A percentile compares a stretch with the other conserved stretches of the same genome.
phyloP scores from a whole-genome alignment of 1,284 basidiomycete species.

The Inonotus obliquus region DNA sequence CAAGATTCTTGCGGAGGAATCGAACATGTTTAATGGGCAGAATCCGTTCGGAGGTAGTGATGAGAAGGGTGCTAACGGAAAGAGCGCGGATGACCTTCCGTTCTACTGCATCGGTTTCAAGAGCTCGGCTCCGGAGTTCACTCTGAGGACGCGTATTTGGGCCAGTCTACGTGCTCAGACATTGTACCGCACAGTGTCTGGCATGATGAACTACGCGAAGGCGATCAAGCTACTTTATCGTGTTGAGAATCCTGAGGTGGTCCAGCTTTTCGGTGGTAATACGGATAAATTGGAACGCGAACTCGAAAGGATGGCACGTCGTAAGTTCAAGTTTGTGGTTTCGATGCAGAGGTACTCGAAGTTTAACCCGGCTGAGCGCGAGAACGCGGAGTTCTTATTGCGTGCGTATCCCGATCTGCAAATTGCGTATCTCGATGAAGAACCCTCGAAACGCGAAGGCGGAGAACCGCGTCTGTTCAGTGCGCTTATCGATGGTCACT shows the following conservation, averaged over 20 bases:
- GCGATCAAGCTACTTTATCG: constrained; percentile 99
- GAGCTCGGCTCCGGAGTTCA: constrained; percentile 97
- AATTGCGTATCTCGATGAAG: constrained; percentile 98
- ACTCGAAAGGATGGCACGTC: constrained; percentile 93
- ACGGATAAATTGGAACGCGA: constrained; percentile 97
- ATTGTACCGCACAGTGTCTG: constrained; percentile 96
- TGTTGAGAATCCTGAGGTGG: constrained; percentile 98
- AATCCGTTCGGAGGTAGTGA: constrained; percentile 74
- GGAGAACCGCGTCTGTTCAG: constrained; percentile 96
- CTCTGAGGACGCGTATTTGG: constrained; percentile 98
- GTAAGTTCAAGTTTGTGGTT: constrained; percentile 99
- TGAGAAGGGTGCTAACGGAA: constrained; percentile 71
- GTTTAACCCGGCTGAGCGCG: constrained; percentile 99
- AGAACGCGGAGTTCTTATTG: constrained; percentile 97
- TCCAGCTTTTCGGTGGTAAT: constrained; percentile 95
- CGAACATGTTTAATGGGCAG: constrained; percentile 77
- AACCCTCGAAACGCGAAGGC: constrained; percentile 89
- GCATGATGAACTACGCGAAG: constrained; percentile 99
- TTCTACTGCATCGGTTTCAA: constrained; percentile 99
- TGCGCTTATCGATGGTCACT: constrained; percentile 95
- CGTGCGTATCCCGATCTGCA: constrained; percentile 99
- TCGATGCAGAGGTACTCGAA: constrained; percentile 99
- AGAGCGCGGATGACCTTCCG: constrained; percentile 91
- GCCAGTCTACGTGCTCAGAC: constrained; percentile 98
- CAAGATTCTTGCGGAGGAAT: constrained; percentile 97